Evolutionary conservation across 176 grass and related monocot species (phyloP).

Genomic region (Cocos nucifera): DNA sequence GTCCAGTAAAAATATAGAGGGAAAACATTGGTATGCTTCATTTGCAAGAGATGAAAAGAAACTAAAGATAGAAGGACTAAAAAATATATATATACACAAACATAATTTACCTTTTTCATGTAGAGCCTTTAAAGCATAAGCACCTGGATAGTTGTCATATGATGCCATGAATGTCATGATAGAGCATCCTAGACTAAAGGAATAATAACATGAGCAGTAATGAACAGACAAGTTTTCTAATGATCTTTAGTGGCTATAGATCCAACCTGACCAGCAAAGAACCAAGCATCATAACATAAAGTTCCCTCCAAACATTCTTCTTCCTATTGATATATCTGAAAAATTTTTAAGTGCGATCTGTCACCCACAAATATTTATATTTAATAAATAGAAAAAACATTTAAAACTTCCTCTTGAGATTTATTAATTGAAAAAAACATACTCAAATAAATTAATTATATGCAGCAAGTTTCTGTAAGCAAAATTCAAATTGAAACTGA

Average conservation of each 20-base stretch:
- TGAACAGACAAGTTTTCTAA: constrained; percentile 5
- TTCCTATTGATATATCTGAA: constrained; percentile 90
- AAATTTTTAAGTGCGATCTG: constrained; percentile 15
- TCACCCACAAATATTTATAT: too few species aligned
- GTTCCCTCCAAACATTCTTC: constrained; percentile 70
- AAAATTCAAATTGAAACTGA: too few species aligned
- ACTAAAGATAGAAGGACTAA: too few species aligned
- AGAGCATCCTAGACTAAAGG: constrained; percentile 74
- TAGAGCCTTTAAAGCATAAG: constrained; percentile 67
- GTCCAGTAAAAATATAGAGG: too few species aligned
- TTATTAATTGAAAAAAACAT: too few species aligned
- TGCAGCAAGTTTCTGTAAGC: too few species aligned
- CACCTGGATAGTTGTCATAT: constrained; percentile 99
- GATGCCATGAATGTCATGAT: constrained; percentile 73
- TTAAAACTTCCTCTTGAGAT: too few species aligned
- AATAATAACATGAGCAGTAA: constrained; percentile 26
- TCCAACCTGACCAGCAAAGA: constrained; percentile 65
- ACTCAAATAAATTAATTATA: too few species aligned
- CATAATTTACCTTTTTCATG: constrained; percentile 66
- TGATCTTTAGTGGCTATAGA: constrained; percentile 3
- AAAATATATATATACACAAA: background rate
- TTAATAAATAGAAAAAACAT: too few species aligned
- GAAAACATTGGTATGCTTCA: too few species aligned
- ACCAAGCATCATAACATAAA: constrained; percentile 75
- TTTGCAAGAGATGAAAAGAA: too few species aligned